Conservation (phyloP, 805 yeast species). For the Dipodascopsis uninucleata region DNA sequence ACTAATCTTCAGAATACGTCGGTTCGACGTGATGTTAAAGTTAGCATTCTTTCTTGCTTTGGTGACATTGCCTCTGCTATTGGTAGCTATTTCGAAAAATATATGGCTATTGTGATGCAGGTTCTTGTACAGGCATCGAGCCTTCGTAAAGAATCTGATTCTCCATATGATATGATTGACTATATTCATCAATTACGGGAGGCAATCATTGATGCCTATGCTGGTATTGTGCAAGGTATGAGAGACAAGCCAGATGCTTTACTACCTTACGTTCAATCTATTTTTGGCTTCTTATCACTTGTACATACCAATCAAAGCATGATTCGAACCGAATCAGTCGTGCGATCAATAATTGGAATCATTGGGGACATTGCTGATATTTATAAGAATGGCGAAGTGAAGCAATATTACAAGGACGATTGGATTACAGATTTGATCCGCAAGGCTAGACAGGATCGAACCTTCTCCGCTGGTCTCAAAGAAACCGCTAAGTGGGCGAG, state of each 20-base stretch:
- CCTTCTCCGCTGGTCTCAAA: constrained; percentile 62
- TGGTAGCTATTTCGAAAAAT: constrained; percentile 72
- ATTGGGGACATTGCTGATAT: constrained; percentile 90
- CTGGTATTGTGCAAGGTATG: constrained; percentile 91
- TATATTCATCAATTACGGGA: constrained; percentile 70
- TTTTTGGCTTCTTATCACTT: constrained; percentile 63
- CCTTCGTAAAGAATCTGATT: constrained; percentile 41
- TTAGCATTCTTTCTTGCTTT: constrained; percentile 83
- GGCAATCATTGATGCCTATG: constrained; percentile 91
- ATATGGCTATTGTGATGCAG: constrained; percentile 72
- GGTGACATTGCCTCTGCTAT: constrained; percentile 93
- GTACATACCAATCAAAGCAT: constrained; percentile 60
- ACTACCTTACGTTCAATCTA: constrained; percentile 60
- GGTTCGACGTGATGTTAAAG: constrained; percentile 77
- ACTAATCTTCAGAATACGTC: constrained; percentile 50
- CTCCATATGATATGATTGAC: constrained; percentile 70
- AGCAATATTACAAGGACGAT: constrained; percentile 58
- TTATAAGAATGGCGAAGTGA: constrained; percentile 73
- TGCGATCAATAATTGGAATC: constrained; percentile 82
- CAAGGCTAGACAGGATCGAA: constrained; percentile 60
- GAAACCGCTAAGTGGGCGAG: constrained; percentile 98
- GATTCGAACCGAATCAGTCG: constrained; percentile 61
- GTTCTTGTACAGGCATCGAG: constrained; percentile 47
- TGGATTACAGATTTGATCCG: constrained; percentile 81
- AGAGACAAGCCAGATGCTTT: constrained; percentile 63